Conservation (phyloP, 306 rosid species). For the Styphnolobium japonicum region DNA sequence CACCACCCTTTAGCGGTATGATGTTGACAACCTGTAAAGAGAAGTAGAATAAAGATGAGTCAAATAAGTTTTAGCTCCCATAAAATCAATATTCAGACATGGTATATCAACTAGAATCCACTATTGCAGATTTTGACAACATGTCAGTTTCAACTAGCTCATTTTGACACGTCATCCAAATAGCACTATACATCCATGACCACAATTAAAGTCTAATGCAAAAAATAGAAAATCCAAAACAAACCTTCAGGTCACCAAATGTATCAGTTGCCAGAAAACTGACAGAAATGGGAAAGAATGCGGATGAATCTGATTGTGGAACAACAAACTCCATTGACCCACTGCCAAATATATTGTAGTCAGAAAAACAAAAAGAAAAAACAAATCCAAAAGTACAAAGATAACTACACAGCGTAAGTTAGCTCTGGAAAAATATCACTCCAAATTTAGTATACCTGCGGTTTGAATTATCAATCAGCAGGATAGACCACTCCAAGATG, state of each 20-base stretch:
- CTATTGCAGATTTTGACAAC: not conserved
- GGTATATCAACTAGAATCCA: not conserved
- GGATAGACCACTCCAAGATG: slow-evolving; percentile 85
- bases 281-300: slow-evolving; percentile 87
- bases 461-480: slow-evolving; percentile 82
- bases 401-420: not conserved
- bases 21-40: slow-evolving; percentile 53
- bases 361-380: too few relatives aligned
- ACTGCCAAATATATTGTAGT: slow-evolving; percentile 49
- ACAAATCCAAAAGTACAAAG: not conserved
- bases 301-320: slow-evolving; percentile 81
- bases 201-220: not conserved
- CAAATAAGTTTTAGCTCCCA: not conserved
- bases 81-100: not conserved
- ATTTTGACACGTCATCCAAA: not conserved
- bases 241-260: slow-evolving; percentile 87
- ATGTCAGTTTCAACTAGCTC: not conserved
- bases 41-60: not conserved
- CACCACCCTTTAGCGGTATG: slow-evolving; percentile 73
- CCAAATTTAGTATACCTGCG: slow-evolving; percentile 61
- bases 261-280: slow-evolving; percentile 72
- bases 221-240: slow-evolving; percentile 19
- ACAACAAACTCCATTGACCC: slow-evolving; percentile 95
- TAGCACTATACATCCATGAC: not conserved
- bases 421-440: not conserved